phyloP scores from a whole-genome alignment of 768 basidiomycete genomes.

The Heimioporus sp. region DNA sequence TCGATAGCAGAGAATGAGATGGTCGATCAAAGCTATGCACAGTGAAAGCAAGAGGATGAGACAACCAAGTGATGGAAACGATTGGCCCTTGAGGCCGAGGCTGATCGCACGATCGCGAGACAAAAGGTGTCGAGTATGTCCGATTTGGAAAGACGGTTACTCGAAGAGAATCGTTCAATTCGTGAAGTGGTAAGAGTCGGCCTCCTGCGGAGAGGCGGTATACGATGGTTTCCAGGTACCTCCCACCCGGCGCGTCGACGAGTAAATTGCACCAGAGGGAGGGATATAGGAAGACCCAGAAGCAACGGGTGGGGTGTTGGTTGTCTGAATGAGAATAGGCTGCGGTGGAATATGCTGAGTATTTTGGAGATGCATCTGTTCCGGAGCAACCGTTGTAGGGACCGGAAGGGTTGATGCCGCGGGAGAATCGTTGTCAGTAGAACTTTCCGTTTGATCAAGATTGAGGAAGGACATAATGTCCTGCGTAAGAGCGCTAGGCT shows the following conservation, averaged over 20 bases:
- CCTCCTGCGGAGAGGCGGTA: conserved; percentile 19
- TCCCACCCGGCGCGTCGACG: conserved; percentile 52
- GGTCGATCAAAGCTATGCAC: conserved; percentile 22
- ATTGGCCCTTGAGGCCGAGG: conserved; percentile 5
- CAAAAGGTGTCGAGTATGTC: conserved; percentile 13
- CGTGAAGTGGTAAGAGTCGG: conserved; percentile 27
- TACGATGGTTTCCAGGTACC: conserved; percentile 45
- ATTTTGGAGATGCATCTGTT: conserved; percentile 21
- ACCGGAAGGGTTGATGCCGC: neutral
- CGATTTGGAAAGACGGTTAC: neutral
- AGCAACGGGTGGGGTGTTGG: conserved; percentile 10
- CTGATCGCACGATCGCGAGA: conserved; percentile 1
- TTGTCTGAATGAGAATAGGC: conserved; percentile 29
- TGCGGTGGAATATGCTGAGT: conserved; percentile 16
- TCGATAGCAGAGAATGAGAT: conserved; percentile 13
- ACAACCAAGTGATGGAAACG: conserved; percentile 7
- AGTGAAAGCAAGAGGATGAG: conserved; percentile 18
- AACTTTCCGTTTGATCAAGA: conserved; percentile 25
- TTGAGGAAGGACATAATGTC: conserved; percentile 41
- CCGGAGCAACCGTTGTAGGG: conserved; percentile 17
- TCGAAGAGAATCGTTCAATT: neutral
- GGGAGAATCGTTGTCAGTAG: conserved; percentile 3
- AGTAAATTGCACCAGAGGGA: conserved; percentile 51
- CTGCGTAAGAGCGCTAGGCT: conserved; percentile 21
- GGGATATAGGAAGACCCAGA: conserved; percentile 42